Evolutionary conservation across 106 monocot species (phyloP), one percentile per base, ranked within the genome.

Genomic region (Dendrobium catenatum): DNA sequence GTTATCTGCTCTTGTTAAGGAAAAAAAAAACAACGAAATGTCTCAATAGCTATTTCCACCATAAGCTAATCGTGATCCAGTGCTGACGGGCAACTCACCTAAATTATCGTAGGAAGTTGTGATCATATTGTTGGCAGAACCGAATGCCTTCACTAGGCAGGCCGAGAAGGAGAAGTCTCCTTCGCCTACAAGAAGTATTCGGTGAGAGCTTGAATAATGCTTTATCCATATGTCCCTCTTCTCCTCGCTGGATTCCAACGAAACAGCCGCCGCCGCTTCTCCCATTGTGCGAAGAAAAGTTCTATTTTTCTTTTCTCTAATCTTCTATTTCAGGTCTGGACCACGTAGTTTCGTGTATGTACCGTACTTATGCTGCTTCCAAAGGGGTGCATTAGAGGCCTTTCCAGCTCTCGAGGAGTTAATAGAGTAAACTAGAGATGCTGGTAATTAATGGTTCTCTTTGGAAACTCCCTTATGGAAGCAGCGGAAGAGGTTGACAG

Each of bases 121-220:
- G 37, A 37, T 37, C 37, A 37, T 37, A 24, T 82, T 82, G 7
- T 10, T 15, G 1, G 77, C 82, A 51, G 82, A 82, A 2, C 19
- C 76, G 46, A 82, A 82, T 6, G 77, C 26, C 33, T 0, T 77
- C 3, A 77, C 82, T 37, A 82, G 59, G 49, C 77, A 77, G 7
- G 77, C 77, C 42, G 82, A 82, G 68, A 82, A 82, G 0, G 83
- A 78, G 54, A 83, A 83, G 54, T 78, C 83, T 47, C 78, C 83
- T 72, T 83, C 83, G 8, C 83, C 78, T 0, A 83, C 83, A 15
- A 83, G 78, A n/a, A 83, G 54, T 11, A 83, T 83, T 42, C 29
- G 40, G 49, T 83, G 83, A 72, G 48, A 54, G 26, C 70, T 78
- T 19, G 70, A 72, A 24, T 83, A 83, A 67, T 83, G 83, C 10